Percentiles rank a stretch among this genome's conserved stretches.
Conservation (phyloP, 192 early-diverging fungal species). For the Backusella luteola region DNA sequence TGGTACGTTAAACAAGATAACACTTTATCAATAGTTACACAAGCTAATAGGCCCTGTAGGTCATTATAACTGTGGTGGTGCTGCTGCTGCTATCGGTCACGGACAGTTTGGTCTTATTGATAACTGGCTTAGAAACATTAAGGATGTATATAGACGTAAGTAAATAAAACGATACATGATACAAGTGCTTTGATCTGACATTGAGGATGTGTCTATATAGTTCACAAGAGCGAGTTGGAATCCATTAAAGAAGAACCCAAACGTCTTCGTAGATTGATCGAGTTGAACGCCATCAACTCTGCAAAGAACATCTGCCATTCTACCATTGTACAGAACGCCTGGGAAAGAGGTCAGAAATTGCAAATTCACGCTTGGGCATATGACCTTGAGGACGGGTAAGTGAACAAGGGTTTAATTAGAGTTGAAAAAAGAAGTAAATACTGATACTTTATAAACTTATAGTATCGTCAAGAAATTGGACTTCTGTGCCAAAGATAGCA, state of each 20-base stretch:
- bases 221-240: constrained; percentile 39
- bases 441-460: background rate
- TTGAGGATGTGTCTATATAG: background rate
- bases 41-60: constrained; percentile 19
- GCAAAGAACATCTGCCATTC: constrained; percentile 71
- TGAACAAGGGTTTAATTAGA: background rate
- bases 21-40: background rate
- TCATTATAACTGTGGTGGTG: constrained; percentile 74
- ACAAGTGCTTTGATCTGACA: background rate
- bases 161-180: constrained; percentile 3
- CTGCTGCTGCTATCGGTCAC: constrained; percentile 57
- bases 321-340: constrained; percentile 80
- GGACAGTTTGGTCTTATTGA: constrained; percentile 78
- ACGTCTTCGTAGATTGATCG: constrained; percentile 53
- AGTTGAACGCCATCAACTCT: constrained; percentile 76
- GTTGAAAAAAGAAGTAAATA: background rate
- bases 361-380: constrained; percentile 75
- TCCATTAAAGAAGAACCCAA: constrained; percentile 38
- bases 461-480: constrained; percentile 8
- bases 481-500: background rate
- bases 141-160: constrained; percentile 74
- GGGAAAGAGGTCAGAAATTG: constrained; percentile 70
- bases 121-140: constrained; percentile 89
- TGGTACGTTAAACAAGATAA: constrained; percentile 42
- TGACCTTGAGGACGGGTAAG: constrained; percentile 55